A percentile compares a stretch with the other conserved stretches of the same genome.
Conservation (phyloP, 768 basidiomycete genomes). For the Podaxis carcinomalis region DNA sequence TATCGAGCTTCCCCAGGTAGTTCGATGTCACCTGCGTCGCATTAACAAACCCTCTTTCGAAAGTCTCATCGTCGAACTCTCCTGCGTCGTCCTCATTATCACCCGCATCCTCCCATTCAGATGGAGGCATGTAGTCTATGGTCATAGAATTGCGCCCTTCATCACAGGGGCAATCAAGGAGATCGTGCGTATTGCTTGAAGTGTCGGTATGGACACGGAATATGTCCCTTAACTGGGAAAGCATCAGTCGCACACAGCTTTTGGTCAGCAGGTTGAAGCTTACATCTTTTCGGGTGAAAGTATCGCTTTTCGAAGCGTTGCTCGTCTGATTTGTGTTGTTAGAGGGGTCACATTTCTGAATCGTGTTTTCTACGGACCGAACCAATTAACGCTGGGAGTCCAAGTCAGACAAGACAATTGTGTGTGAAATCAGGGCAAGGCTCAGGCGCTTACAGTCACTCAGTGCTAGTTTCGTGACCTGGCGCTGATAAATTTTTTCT, state of each 20-base stretch:
- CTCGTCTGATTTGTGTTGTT: conserved; percentile 23
- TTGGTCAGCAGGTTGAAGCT: conserved; percentile 18
- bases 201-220: conserved; percentile 83
- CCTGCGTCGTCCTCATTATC: background rate
- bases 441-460: conserved; percentile 57
- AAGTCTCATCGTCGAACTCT: background rate
- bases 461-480: conserved; percentile 90
- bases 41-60: conserved; percentile 47
- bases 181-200: conserved; percentile 87
- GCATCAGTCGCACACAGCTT: background rate
- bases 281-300: conserved; percentile 85
- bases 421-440: conserved; percentile 19
- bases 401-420: background rate
- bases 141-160: conserved; percentile 24
- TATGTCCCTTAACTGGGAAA: conserved; percentile 76
- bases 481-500: conserved; percentile 93
- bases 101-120: conserved; percentile 25
- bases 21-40: conserved; percentile 59
- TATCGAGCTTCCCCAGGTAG: conserved; percentile 42
- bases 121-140: conserved; percentile 14
- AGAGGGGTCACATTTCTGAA: background rate
- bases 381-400: conserved; percentile 61
- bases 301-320: conserved; percentile 64
- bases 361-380: conserved; percentile 35
- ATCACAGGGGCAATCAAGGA: conserved; percentile 77